A percentile compares a stretch with the other conserved stretches of the same genome.
phyloP scores from a whole-genome alignment of 495 filamentous ascomycete genomes.

The Talaromyces proteolyticus region DNA sequence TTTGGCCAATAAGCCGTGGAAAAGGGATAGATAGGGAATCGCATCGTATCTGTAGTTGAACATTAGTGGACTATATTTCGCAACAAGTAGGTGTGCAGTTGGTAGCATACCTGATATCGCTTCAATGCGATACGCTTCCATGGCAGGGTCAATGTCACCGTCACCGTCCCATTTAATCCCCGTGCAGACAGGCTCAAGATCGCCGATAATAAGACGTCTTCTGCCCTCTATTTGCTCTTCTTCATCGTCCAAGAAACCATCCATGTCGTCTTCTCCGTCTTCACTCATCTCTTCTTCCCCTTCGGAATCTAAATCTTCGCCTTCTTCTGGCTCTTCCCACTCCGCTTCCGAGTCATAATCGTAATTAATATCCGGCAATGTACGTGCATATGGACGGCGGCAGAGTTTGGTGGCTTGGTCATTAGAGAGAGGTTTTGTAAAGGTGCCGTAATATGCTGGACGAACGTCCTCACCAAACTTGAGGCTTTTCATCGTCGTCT shows the following conservation, averaged over 20 bases:
- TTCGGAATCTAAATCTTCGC: conserved; percentile 69
- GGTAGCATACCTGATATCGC: conserved; percentile 55
- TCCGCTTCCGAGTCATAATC: conserved; percentile 97
- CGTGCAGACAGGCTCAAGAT: conserved; percentile 68
- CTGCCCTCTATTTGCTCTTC: conserved; percentile 33
- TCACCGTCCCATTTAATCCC: conserved; percentile 79
- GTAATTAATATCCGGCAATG: conserved; percentile 69
- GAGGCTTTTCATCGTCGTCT: conserved; percentile 69
- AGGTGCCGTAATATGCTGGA: conserved; percentile 86
- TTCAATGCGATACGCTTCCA: conserved; percentile 60
- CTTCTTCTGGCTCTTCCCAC: conserved; percentile 82
- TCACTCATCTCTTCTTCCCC: conserved; percentile 65
- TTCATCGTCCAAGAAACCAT: conserved; percentile 48
- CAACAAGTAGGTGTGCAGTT: neutral
- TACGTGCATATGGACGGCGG: conserved; percentile 61
- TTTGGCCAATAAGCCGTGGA: conserved; percentile 74
- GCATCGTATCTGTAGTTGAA: conserved; percentile 29
- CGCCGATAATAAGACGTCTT: conserved; percentile 49
- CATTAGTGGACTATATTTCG: conserved; percentile 7
- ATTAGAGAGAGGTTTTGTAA: conserved; percentile 50
- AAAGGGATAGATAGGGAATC: conserved; percentile 74
- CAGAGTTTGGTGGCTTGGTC: conserved; percentile 50
- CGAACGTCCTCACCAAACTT: conserved; percentile 83
- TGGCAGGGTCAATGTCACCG: conserved; percentile 31
- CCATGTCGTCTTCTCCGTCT: conserved; percentile 49